These are phyloP conservation scores for Cladochytrium replicatum DNA, from an alignment of 192 early-diverging fungal genomes.

Conservation along the genomic window DNA sequence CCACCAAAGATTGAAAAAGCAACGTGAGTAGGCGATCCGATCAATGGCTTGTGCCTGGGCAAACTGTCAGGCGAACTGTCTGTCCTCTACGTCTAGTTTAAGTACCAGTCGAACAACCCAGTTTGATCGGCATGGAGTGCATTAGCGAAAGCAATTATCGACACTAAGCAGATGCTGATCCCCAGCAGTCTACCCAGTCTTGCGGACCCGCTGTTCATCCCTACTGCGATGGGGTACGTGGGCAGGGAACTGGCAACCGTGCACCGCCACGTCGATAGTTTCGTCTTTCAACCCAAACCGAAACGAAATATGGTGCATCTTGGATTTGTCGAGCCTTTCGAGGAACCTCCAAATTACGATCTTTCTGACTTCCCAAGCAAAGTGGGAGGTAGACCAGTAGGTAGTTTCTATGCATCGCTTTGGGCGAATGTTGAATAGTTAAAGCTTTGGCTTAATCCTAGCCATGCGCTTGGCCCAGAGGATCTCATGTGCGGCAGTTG, in stretches of 20 bases:
- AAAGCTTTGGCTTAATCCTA: slow-evolving; percentile 75
- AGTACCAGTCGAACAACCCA: slow-evolving; percentile 13
- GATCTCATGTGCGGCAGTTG: slow-evolving; percentile 63
- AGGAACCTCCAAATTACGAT: no score
- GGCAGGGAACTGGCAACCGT: no score
- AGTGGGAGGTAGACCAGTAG: slow-evolving; percentile 76
- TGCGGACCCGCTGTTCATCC: no score
- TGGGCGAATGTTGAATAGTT: no score
- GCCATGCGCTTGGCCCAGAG: slow-evolving; percentile 46
- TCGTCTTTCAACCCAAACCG: no score
- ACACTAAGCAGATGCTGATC: no score
- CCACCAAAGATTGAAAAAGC: slow-evolving; percentile 4
- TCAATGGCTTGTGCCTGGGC: slow-evolving; percentile 5
- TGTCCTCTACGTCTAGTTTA: not conserved
- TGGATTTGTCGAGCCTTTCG: no score
- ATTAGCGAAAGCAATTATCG: no score
- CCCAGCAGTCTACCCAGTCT: no score
- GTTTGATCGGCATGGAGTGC: slow-evolving; percentile 9
- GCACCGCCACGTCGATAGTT: no score
- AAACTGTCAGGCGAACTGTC: not conserved
- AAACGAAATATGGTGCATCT: no score
- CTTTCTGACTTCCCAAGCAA: slow-evolving; percentile 82
- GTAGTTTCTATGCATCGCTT: slow-evolving; percentile 5
- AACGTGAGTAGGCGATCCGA: not conserved
- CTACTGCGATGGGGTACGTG: no score